These are phyloP conservation scores for Dryas alaskensis DNA, from an alignment of 306 rosid species.

Conservation along the genomic window DNA sequence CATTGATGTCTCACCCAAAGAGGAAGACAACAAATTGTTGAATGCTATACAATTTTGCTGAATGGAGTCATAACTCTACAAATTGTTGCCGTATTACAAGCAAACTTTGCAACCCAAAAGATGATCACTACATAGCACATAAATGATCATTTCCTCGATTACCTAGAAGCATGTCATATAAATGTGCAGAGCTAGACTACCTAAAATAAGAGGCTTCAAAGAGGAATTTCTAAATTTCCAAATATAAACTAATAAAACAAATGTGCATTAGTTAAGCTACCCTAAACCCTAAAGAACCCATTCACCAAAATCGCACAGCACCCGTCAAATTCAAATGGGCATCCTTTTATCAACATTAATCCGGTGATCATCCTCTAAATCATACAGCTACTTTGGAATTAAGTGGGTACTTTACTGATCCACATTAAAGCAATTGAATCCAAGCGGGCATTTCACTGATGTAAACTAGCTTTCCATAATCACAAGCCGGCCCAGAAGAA, in stretches of 20 bases:
- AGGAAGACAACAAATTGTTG: not conserved
- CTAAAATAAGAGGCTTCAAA: not conserved
- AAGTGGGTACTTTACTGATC: not conserved
- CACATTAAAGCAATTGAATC: conserved; percentile 3
- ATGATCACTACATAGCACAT: not conserved
- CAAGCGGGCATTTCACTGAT: not conserved
- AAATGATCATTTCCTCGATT: not conserved
- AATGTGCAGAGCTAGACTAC: not conserved
- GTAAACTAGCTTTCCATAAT: not conserved
- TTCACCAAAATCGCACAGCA: not conserved
- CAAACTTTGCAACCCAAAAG: not conserved
- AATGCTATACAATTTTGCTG: not conserved
- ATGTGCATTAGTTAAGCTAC: not conserved
- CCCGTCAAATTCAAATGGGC: not conserved
- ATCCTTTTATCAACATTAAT: not conserved
- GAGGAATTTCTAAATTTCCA: not conserved
- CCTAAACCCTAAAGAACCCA: not conserved
- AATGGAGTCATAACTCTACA: not conserved
- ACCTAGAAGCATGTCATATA: not conserved
- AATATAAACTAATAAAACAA: too few relatives aligned
- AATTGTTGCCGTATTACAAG: not conserved
- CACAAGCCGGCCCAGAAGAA: not conserved
- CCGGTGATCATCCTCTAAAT: not conserved
- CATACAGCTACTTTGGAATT: not conserved
- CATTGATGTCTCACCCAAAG: not conserved